These are phyloP conservation scores for Cephalotrichum gorgonifer DNA, from an alignment of 2,329 filamentous ascomycete species.

Conservation along the genomic window DNA sequence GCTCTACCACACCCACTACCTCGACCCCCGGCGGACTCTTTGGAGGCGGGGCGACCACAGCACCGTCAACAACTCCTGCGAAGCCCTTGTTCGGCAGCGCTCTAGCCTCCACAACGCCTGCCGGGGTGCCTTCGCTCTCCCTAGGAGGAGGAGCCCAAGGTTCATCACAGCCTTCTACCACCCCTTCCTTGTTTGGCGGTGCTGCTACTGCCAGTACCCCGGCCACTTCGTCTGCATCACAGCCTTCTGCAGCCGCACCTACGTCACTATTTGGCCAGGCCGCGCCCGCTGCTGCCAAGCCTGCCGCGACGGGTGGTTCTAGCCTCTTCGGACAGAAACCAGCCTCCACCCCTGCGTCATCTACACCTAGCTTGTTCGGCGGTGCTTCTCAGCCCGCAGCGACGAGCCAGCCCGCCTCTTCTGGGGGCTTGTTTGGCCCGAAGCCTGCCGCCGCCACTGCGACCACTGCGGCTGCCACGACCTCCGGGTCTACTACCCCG, in stretches of 20 bases:
- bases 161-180: conserved; percentile 1
- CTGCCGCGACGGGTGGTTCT: background rate
- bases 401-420: background rate
- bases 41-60: conserved; percentile 3
- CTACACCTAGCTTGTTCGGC: conserved; percentile 4
- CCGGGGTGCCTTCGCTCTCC: conserved; percentile 1
- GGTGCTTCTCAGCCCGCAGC: background rate
- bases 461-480: background rate
- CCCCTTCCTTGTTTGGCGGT: conserved; percentile 8
- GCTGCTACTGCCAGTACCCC: conserved; percentile 4
- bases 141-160: conserved; percentile 3
- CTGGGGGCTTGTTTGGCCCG: background rate
- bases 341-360: conserved; percentile 1
- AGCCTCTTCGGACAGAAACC: conserved; percentile 5
- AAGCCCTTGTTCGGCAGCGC: conserved; percentile 5
- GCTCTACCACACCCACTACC: conserved; percentile 18
- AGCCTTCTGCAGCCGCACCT: background rate
- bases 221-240: background rate
- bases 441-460: background rate
- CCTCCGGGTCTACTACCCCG: conserved; percentile 9
- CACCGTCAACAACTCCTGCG: conserved; percentile 3
- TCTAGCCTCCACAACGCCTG: conserved; percentile 3
- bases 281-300: background rate
- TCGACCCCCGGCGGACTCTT: conserved; percentile 11
- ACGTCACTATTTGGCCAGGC: conserved; percentile 3